Evolutionary conservation across 352 stramenopile species (phyloP).

Genomic region (Globisporangium paroecandrum): DNA sequence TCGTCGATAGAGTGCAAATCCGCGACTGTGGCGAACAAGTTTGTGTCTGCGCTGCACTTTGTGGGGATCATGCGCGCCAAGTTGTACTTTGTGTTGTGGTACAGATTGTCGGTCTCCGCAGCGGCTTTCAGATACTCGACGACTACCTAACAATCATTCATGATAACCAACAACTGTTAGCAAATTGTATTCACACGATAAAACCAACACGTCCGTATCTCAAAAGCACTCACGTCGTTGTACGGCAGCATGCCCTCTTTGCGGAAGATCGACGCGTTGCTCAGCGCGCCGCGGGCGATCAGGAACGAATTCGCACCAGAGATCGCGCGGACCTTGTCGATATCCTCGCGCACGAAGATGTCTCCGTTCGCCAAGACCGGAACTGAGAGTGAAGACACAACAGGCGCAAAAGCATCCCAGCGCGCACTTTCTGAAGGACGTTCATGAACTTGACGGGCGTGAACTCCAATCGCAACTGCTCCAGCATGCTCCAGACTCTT

Average conservation of each 20-base stretch:
- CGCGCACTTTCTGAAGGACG: constrained; percentile 62
- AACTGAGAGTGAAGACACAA: constrained; percentile 70
- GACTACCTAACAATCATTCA: constrained; percentile 29
- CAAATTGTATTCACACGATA: neutral
- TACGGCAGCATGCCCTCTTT: constrained; percentile 58
- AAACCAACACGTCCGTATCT: constrained; percentile 15
- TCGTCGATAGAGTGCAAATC: constrained; percentile 59
- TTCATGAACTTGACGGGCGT: constrained; percentile 64
- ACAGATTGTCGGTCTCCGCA: constrained; percentile 84
- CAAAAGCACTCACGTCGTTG: constrained; percentile 63
- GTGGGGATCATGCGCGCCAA: constrained; percentile 80
- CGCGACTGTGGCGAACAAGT: constrained; percentile 38
- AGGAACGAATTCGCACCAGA: constrained; percentile 76
- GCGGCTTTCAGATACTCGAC: constrained; percentile 63
- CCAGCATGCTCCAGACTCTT: constrained; percentile 62
- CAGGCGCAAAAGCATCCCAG: constrained; percentile 62
- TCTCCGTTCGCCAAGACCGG: constrained; percentile 79
- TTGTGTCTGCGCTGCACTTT: constrained; percentile 35
- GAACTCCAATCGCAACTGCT: constrained; percentile 65
- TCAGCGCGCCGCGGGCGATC: constrained; percentile 75
- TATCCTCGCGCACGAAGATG: constrained; percentile 73
- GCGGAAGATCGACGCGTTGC: constrained; percentile 83
- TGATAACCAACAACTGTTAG: neutral
- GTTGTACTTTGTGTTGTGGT: constrained; percentile 91
- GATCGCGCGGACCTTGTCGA: constrained; percentile 49